A percentile compares a stretch with the other conserved stretches of the same genome.
These are phyloP conservation scores for Saccharomyces pastorianus DNA, from an alignment of 1,139 yeast species.

Conservation along the genomic window DNA sequence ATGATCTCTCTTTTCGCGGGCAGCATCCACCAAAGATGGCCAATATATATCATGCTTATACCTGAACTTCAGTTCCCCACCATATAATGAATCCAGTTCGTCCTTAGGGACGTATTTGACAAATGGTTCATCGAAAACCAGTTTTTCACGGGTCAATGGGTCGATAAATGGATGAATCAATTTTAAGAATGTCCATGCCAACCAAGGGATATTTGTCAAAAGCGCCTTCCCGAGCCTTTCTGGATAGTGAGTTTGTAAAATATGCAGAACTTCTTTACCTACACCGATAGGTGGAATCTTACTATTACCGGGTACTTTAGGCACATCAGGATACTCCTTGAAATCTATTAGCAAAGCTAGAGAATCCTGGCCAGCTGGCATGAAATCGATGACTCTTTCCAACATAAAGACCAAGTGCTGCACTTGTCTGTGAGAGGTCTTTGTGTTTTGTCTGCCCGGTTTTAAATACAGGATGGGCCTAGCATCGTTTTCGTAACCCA, in stretches of 20 bases:
- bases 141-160: constrained; percentile 85
- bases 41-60: constrained; percentile 76
- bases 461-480: constrained; percentile 85
- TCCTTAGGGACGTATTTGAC: constrained; percentile 68
- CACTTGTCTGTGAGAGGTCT: constrained; percentile 77
- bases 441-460: constrained; percentile 91
- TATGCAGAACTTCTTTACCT: constrained; percentile 66
- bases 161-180: constrained; percentile 90
- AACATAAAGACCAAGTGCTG: constrained; percentile 88
- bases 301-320: constrained; percentile 41
- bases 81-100: constrained; percentile 77
- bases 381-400: constrained; percentile 80
- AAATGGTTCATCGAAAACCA: constrained; percentile 85
- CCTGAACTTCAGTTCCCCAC: constrained; percentile 75
- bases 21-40: constrained; percentile 57
- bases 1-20: constrained; percentile 45
- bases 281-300: constrained; percentile 79
- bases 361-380: constrained; percentile 95
- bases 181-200: constrained; percentile 84
- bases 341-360: constrained; percentile 85
- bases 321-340: constrained; percentile 53
- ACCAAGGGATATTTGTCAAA: constrained; percentile 85
- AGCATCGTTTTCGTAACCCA: constrained; percentile 82
- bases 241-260: constrained; percentile 87
- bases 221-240: constrained; percentile 89